Conservation (phyloP, 1,284 basidiomycete genomes). For the Coriolopsis trogii region DNA sequence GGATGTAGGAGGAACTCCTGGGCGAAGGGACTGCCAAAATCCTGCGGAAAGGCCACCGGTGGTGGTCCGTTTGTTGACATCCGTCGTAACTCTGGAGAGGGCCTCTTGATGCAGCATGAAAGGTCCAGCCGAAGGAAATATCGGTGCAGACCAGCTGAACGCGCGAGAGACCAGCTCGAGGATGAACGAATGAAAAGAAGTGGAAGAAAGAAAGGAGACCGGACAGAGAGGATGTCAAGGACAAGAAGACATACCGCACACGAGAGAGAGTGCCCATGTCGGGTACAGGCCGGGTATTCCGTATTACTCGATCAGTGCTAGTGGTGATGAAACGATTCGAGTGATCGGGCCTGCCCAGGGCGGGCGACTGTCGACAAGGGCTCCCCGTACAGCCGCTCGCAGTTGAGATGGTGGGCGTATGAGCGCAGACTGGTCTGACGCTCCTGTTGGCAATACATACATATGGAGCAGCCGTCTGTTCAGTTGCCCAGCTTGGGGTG, state of each 20-base stretch:
- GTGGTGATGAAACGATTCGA: slow-evolving; percentile 10
- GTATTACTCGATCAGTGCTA: slow-evolving; percentile 3
- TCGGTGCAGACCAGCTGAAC: slow-evolving; percentile 24
- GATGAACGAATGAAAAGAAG: slow-evolving; percentile 15
- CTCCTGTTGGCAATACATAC: too few species aligned
- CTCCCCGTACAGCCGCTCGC: too few species aligned
- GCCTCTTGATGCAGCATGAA: slow-evolving; percentile 13
- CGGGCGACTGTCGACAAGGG: too few species aligned
- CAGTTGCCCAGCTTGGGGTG: too few species aligned
- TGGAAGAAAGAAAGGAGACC: slow-evolving; percentile 1
- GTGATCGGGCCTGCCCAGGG: slow-evolving; percentile 8
- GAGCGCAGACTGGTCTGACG: too few species aligned
- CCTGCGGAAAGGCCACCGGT: slow-evolving; percentile 10
- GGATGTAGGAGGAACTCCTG: slow-evolving; percentile 27
- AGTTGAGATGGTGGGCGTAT: too few species aligned
- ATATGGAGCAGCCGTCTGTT: too few species aligned
- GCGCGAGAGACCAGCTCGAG: slow-evolving; percentile 25
- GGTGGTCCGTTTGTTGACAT: slow-evolving; percentile 16
- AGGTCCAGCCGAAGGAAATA: slow-evolving; percentile 18
- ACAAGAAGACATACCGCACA: too few species aligned
- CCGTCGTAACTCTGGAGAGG: slow-evolving; percentile 6
- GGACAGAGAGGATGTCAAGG: slow-evolving; percentile 3
- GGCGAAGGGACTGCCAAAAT: slow-evolving; percentile 18
- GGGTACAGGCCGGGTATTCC: too few species aligned
- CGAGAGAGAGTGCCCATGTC: not conserved